Conservation (phyloP, 1,139 yeast species). For the Debaryomyces sp. region DNA sequence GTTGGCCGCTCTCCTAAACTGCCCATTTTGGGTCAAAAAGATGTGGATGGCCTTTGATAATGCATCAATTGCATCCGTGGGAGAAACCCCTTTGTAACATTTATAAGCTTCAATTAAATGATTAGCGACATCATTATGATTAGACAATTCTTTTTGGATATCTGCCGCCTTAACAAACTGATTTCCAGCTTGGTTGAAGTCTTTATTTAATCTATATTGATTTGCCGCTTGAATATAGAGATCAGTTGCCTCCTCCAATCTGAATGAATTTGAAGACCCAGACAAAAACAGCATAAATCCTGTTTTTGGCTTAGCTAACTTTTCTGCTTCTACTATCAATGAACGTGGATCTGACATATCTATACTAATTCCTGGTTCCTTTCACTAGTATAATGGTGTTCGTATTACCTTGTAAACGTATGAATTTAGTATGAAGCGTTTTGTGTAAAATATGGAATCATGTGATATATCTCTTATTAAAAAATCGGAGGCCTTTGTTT, state of each 20-base stretch:
- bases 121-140: conserved; percentile 91
- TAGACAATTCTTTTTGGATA: conserved; percentile 71
- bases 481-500: conserved; percentile 13
- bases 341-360: conserved; percentile 43
- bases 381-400: not conserved
- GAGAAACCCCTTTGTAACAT: conserved; percentile 72
- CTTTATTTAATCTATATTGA: conserved; percentile 74
- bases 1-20: conserved; percentile 94
- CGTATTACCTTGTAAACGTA: not conserved
- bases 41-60: conserved; percentile 77
- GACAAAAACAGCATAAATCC: conserved; percentile 76
- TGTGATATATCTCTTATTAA: conserved; percentile 3
- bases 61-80: conserved; percentile 78
- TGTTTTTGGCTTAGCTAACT: conserved; percentile 59
- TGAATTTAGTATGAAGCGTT: not conserved
- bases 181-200: conserved; percentile 72
- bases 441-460: not conserved
- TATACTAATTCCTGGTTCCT: not conserved
- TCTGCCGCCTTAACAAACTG: conserved; percentile 86
- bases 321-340: conserved; percentile 48
- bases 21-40: conserved; percentile 83
- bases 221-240: conserved; percentile 90
- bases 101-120: conserved; percentile 91
- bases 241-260: conserved; percentile 91
- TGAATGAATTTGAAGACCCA: conserved; percentile 65